A percentile compares a stretch with the other conserved stretches of the same genome.
These are phyloP conservation scores for Pleodorina starrii DNA, from an alignment of 139 green algal genomes.

Conservation along the genomic window DNA sequence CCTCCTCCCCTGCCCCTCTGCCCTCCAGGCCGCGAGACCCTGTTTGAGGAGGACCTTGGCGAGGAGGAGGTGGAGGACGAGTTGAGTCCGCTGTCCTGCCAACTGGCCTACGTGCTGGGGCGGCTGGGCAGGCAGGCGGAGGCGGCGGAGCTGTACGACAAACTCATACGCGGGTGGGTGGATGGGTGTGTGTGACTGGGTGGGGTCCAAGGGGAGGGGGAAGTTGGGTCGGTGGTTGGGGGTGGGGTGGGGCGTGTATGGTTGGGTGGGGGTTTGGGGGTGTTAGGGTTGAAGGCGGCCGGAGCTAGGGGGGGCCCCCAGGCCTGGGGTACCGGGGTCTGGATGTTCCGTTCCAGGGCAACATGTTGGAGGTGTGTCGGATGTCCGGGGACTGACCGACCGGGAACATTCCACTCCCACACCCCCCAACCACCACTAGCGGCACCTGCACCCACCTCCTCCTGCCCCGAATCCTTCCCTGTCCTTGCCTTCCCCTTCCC, in stretches of 20 bases:
- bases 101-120: conserved; percentile 85
- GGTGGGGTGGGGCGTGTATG: no score
- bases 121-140: conserved; percentile 62
- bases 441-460: no score
- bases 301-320: no score
- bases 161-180: conserved; percentile 44
- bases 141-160: conserved; percentile 65
- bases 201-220: background rate
- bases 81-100: conserved; percentile 84
- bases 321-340: no score
- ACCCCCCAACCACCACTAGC: no score
- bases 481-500: background rate
- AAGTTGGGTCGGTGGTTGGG: background rate
- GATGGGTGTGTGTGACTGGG: background rate
- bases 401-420: no score
- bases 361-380: no score
- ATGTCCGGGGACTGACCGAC: no score
- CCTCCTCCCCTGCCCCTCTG: background rate
- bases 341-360: no score
- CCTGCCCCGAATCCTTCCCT: background rate
- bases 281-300: no score
- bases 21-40: conserved; percentile 81
- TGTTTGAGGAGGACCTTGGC: conserved; percentile 89
- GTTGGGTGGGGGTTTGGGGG: no score
- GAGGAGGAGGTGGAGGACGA: conserved; percentile 91